Percentiles rank a stretch among this genome's conserved stretches.
phyloP scores from a whole-genome alignment of 768 basidiomycete species.

The Phylloporus sp. region DNA sequence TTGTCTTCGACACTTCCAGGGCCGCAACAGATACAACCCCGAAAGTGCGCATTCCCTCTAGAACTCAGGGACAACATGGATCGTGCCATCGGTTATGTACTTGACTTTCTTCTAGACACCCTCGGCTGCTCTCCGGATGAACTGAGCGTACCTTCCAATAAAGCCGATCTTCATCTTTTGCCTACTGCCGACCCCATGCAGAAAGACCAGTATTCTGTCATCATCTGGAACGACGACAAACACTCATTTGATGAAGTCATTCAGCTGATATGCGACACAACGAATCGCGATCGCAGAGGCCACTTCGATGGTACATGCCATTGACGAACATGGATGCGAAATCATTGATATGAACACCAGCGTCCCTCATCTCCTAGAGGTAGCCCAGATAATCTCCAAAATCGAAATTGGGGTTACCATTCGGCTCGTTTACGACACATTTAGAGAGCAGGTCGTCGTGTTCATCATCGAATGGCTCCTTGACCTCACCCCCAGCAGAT shows the following conservation, averaged over 20 bases:
- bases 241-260: constrained; percentile 90
- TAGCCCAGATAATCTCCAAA: constrained; percentile 73
- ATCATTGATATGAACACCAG: constrained; percentile 71
- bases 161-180: constrained; percentile 68
- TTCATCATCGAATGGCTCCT: constrained; percentile 86
- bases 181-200: constrained; percentile 75
- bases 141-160: constrained; percentile 58
- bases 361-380: constrained; percentile 58
- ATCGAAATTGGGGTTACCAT: constrained; percentile 93
- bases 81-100: constrained; percentile 66
- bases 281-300: constrained; percentile 55
- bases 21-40: constrained; percentile 37
- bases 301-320: constrained; percentile 46
- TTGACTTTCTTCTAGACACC: constrained; percentile 82
- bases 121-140: constrained; percentile 82
- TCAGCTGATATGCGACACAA: constrained; percentile 58
- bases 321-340: constrained; percentile 80
- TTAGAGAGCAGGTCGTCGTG: constrained; percentile 78
- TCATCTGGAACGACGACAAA: constrained; percentile 97
- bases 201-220: constrained; percentile 77
- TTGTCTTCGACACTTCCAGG: constrained; percentile 5
- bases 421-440: constrained; percentile 81
- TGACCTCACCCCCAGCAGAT: constrained; percentile 69
- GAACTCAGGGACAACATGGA: constrained; percentile 74
- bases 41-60: constrained; percentile 46